Evolutionary conservation across 495 filamentous ascomycete species (phyloP).

Genomic region (Gamarada debralockiae): DNA sequence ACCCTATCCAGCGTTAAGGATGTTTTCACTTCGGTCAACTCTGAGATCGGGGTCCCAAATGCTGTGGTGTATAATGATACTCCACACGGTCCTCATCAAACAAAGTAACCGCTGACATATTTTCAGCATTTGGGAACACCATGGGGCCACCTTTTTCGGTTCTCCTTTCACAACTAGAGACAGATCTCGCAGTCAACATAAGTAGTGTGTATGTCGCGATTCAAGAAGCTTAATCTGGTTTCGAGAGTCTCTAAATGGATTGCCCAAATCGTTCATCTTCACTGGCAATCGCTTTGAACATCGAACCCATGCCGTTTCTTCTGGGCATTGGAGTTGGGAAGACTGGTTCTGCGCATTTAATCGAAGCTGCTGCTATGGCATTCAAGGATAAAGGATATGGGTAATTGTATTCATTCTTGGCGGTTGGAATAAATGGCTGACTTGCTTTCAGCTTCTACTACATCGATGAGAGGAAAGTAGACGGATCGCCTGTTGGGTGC

Average conservation of each 20-base stretch:
- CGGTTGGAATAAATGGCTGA: no score
- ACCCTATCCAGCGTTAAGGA: slow-evolving; percentile 29
- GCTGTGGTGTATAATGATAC: slow-evolving; percentile 37
- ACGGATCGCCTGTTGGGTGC: slow-evolving; percentile 27
- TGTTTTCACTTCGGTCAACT: slow-evolving; percentile 33
- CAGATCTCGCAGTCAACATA: slow-evolving; percentile 36
- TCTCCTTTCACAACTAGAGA: slow-evolving; percentile 20
- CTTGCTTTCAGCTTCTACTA: slow-evolving; percentile 25
- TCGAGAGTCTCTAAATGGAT: slow-evolving; percentile 27
- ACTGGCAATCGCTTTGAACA: slow-evolving; percentile 33
- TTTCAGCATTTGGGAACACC: background rate
- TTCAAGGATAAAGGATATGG: background rate
- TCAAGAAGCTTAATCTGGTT: slow-evolving; percentile 34
- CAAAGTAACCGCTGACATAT: background rate
- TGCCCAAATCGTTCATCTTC: slow-evolving; percentile 40
- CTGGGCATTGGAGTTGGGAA: background rate
- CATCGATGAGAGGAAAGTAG: slow-evolving; percentile 36
- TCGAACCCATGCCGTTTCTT: background rate
- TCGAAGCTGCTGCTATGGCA: background rate
- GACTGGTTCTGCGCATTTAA: background rate
- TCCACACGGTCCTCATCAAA: background rate
- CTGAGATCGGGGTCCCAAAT: slow-evolving; percentile 25
- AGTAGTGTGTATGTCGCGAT: slow-evolving; percentile 37
- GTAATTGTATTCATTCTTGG: background rate
- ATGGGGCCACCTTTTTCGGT: slow-evolving; percentile 26